A percentile compares a stretch with the other conserved stretches of the same genome.
Evolutionary conservation across 768 basidiomycete species (phyloP).

Genomic region (Rubroboletus satanas): DNA sequence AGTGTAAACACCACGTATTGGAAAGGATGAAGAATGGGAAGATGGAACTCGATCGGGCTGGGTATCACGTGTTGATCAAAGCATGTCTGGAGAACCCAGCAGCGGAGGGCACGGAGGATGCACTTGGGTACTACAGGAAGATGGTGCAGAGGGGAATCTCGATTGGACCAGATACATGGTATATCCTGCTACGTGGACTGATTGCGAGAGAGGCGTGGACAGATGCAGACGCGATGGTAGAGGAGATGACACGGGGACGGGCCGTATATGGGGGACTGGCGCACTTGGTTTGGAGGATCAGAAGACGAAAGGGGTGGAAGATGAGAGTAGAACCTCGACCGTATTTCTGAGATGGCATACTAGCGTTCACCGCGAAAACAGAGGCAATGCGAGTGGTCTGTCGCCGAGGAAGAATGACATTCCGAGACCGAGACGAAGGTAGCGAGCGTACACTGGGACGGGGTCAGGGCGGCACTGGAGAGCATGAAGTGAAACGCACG

Average conservation of each 20-base stretch:
- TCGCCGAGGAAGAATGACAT: conserved; percentile 60
- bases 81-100: conserved; percentile 54
- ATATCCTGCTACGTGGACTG: conserved; percentile 67
- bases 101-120: conserved; percentile 49
- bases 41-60: conserved; percentile 54
- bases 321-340: conserved; percentile 25
- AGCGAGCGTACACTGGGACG: conserved; percentile 64
- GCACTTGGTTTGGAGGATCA: conserved; percentile 49
- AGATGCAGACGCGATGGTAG: conserved; percentile 55
- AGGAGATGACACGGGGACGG: conserved; percentile 54
- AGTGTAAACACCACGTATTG: conserved; percentile 49
- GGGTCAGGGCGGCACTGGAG: conserved; percentile 11
- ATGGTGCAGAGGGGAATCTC: conserved; percentile 50
- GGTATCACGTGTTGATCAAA: conserved; percentile 76
- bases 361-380: conserved; percentile 19
- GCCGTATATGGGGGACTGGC: conserved; percentile 43
- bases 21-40: conserved; percentile 54
- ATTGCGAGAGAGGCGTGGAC: conserved; percentile 54
- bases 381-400: conserved; percentile 8
- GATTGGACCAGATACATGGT: conserved; percentile 68
- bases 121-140: conserved; percentile 55
- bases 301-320: conserved; percentile 35
- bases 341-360: conserved; percentile 22
- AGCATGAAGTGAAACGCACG: conserved; percentile 46
- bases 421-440: conserved; percentile 58